Evolutionary conservation across 2,329 filamentous ascomycete species (phyloP), one percentile per base, ranked within the genome.

Genomic region (Colletotrichum limetticola): DNA sequence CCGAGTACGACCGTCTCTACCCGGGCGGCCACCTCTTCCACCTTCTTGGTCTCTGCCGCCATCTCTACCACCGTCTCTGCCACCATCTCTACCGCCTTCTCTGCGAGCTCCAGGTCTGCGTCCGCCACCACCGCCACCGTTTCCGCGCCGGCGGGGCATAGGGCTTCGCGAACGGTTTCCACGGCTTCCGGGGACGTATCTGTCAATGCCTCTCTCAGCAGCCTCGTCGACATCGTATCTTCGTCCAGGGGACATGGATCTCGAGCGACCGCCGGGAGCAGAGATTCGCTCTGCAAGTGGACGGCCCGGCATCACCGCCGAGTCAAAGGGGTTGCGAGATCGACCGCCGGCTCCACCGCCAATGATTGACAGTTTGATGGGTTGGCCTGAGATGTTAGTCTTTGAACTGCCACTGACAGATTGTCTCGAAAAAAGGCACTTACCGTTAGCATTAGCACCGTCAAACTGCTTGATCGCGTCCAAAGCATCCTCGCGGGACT

Each of bases 381-480:
- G 95, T 83, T 96, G 94, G 61, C 93, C 93, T 91, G 57, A 1
- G 14, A 4, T 16, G 35, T 49, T 56, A 61, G 73, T 66, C 71
- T 66, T 74, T 57, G 22, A 32, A 58, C 28, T 24, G 28, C 19
- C 5, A 52, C 8, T 28, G 35, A 9, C 28, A 26, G 2, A 58
- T 35, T 19, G 9, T 30, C 19, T 26, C 30, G 11, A 32, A 12
- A 28, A n/a, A 56, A 30, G 37, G 7, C 55, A 57, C 80, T 80
- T 85, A 88, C 92, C 93, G 77, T 97, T 95, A 70, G 95, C 95
- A 80, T 98, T 98, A 75, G 95, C 95, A 68, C 94, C 94, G 80
- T 98, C 92, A 79, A 93, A 98, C 78, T 98, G 93, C 66, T 86
- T 87, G 68, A 98, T 89, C 2, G 95, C 95, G 58, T 89, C 87